These are phyloP conservation scores for Nymphaea thermarum DNA, from an alignment of 164 flowering plant genomes.

Conservation along the genomic window DNA sequence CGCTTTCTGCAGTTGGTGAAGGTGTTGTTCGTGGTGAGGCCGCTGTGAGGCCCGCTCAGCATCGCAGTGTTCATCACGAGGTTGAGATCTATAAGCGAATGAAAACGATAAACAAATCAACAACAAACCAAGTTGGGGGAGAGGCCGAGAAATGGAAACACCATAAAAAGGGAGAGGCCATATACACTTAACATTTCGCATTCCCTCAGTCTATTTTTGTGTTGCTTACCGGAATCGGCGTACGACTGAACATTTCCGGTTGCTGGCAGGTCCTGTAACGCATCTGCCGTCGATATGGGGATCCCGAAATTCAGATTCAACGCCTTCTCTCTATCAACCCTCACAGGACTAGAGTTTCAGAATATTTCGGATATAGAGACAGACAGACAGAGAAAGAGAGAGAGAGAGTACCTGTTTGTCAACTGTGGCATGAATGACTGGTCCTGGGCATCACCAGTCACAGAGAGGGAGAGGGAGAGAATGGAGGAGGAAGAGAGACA, in stretches of 20 bases:
- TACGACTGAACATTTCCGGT: slow-evolving; percentile 9
- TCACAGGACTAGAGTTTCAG: background rate
- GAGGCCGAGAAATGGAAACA: background rate
- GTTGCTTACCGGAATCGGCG: slow-evolving; percentile 9
- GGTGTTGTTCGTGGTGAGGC: slow-evolving; percentile 24
- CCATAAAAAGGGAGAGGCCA: background rate
- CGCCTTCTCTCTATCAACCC: slow-evolving; percentile 20
- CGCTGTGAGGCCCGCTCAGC: slow-evolving; percentile 27
- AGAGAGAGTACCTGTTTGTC: background rate
- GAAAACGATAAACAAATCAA: background rate
- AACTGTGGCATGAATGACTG: slow-evolving; percentile 3
- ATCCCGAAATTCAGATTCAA: slow-evolving; percentile 7
- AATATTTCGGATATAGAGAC: background rate
- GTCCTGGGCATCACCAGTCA: slow-evolving; percentile 59
- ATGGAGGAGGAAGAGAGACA: slow-evolving; percentile 2
- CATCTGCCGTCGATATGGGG: slow-evolving; percentile 5
- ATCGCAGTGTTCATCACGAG: slow-evolving; percentile 13
- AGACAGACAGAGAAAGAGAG: background rate
- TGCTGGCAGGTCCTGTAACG: slow-evolving; percentile 1
- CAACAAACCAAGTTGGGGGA: background rate
- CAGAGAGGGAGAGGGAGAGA: background rate
- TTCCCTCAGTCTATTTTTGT: background rate
- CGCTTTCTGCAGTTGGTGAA: slow-evolving; percentile 14
- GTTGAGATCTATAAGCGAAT: background rate
- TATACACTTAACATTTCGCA: background rate